phyloP scores from a whole-genome alignment of 106 monocot species.

The Chionographis japonica region DNA sequence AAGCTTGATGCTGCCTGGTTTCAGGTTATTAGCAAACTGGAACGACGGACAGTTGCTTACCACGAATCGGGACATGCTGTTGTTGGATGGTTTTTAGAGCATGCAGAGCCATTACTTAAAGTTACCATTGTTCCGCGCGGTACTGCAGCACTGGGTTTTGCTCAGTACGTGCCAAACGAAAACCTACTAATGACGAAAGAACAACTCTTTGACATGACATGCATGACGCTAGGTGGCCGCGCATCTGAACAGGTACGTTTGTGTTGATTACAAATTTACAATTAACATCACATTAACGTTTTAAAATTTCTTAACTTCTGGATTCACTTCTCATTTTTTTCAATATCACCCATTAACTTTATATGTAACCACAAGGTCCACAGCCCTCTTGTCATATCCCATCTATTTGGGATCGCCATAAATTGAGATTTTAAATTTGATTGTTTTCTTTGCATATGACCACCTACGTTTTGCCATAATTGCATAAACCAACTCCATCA shows the following conservation, averaged over 20 bases:
- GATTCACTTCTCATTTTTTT: not conserved
- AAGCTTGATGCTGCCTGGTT: not conserved
- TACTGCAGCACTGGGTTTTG: slow-evolving; percentile 87
- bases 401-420: too few relatives aligned
- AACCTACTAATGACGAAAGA: slow-evolving; percentile 88
- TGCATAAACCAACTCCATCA: too few relatives aligned
- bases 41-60: slow-evolving; percentile 80
- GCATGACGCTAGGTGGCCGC: slow-evolving; percentile 92
- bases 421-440: too few relatives aligned
- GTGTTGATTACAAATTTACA: too few relatives aligned
- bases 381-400: too few relatives aligned
- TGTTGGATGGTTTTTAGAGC: slow-evolving; percentile 87
- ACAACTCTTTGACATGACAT: slow-evolving; percentile 90
- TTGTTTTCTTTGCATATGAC: too few relatives aligned
- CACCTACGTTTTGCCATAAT: too few relatives aligned
- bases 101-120: slow-evolving; percentile 89
- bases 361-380: too few relatives aligned
- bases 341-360: too few relatives aligned
- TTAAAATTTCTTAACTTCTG: too few relatives aligned
- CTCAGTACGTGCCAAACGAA: slow-evolving; percentile 90
- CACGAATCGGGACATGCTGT: slow-evolving; percentile 96
- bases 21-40: slow-evolving; percentile 87
- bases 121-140: slow-evolving; percentile 92
- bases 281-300: too few relatives aligned
- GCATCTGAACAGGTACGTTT: slow-evolving; percentile 82